Percentiles rank a stretch among this genome's conserved stretches.
Conservation (phyloP, 2,329 filamentous ascomycete genomes). For the Zymoseptoria ardabiliae region DNA sequence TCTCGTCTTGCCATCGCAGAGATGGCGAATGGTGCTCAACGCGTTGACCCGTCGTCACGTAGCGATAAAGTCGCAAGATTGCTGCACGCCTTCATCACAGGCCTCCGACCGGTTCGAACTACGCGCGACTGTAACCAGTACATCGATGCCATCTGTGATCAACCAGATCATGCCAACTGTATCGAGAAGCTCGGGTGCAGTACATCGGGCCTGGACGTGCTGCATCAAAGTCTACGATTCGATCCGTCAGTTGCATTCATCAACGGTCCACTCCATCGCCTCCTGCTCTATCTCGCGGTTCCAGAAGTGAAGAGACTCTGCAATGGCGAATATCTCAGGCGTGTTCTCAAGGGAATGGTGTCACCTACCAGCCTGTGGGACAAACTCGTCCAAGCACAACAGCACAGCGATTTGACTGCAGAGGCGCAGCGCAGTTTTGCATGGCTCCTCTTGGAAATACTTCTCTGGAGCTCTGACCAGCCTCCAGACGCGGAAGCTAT, state of each 20-base stretch:
- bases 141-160: conserved; percentile 42
- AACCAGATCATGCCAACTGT: conserved; percentile 36
- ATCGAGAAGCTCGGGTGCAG: conserved; percentile 37
- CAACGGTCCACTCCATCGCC: conserved; percentile 30
- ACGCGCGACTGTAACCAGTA: conserved; percentile 39
- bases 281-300: conserved; percentile 35
- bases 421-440: conserved; percentile 29
- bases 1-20: not conserved
- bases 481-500: conserved; percentile 19
- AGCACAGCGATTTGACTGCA: conserved; percentile 19
- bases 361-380: conserved; percentile 52
- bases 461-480: conserved; percentile 31
- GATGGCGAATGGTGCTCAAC: not conserved
- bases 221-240: conserved; percentile 39
- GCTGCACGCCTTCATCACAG: conserved; percentile 36
- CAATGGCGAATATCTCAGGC: conserved; percentile 44
- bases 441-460: conserved; percentile 40
- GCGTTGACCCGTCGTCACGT: not conserved
- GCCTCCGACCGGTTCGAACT: conserved; percentile 33
- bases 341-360: conserved; percentile 41
- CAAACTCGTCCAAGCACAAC: conserved; percentile 33
- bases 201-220: conserved; percentile 26
- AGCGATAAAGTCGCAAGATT: conserved; percentile 22
- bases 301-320: conserved; percentile 43
- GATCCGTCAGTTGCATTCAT: conserved; percentile 39